A percentile compares a stretch with the other conserved stretches of the same genome.
phyloP scores from a whole-genome alignment of 2,329 filamentous ascomycete genomes.

The Magnaporthales sp. region DNA sequence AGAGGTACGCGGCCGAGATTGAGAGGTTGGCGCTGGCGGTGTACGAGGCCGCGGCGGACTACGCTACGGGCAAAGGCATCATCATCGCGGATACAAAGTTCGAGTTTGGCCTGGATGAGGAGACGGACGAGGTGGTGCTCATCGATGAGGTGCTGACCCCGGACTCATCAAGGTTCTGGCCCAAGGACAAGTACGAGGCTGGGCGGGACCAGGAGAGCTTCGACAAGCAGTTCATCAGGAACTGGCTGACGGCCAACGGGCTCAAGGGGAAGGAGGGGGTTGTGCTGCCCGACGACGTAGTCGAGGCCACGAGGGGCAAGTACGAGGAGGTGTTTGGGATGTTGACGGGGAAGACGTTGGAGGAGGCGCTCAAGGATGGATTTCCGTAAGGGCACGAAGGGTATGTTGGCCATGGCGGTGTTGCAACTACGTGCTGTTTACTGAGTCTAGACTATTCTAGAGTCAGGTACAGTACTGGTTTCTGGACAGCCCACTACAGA shows the following conservation, averaged over 20 bases:
- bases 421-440: neutral
- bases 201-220: conserved; percentile 75
- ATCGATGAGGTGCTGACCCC: conserved; percentile 75
- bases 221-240: conserved; percentile 77
- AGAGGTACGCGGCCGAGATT: conserved; percentile 54
- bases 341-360: conserved; percentile 49
- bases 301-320: conserved; percentile 57
- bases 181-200: conserved; percentile 59
- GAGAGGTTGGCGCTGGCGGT: conserved; percentile 56
- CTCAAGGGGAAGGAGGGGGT: conserved; percentile 70
- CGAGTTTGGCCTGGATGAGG: conserved; percentile 59
- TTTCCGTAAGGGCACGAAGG: neutral
- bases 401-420: neutral
- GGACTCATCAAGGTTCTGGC: conserved; percentile 82
- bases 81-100: conserved; percentile 57
- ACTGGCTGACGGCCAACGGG: conserved; percentile 69
- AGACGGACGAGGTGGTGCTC: conserved; percentile 59
- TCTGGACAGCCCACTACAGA: too few relatives aligned
- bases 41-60: conserved; percentile 53
- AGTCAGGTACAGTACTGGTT: too few relatives aligned
- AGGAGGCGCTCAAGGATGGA: conserved; percentile 19
- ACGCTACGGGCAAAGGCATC: conserved; percentile 58
- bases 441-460: too few relatives aligned
- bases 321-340: conserved; percentile 70
- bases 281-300: conserved; percentile 62